These are phyloP conservation scores for Sphagnum contortum DNA, from an alignment of 225 moss, liverwort and hornwort species.

Conservation along the genomic window DNA sequence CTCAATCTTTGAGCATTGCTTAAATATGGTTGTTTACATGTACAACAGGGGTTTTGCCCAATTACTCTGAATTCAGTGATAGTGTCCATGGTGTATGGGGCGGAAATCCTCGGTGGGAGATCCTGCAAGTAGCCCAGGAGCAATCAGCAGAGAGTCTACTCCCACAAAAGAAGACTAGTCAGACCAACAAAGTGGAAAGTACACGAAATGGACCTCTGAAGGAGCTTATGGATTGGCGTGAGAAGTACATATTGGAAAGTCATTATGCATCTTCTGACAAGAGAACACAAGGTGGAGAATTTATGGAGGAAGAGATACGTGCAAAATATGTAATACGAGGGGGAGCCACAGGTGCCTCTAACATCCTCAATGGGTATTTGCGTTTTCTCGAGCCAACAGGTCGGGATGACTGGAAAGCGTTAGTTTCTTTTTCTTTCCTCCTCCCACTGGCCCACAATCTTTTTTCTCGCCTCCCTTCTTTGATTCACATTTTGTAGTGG, in stretches of 20 bases:
- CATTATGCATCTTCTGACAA: slow-evolving; percentile 47
- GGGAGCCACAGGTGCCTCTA: slow-evolving; percentile 78
- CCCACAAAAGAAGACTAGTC: slow-evolving; percentile 14
- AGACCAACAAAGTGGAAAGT: slow-evolving; percentile 1
- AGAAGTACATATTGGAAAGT: slow-evolving; percentile 69
- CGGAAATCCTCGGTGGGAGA: slow-evolving; percentile 40
- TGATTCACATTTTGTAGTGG: too few relatives aligned
- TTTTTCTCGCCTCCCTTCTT: too few relatives aligned
- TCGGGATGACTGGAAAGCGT: slow-evolving; percentile 85
- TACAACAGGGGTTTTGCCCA: slow-evolving; percentile 23
- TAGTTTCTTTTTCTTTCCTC: slow-evolving; percentile 15
- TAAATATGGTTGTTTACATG: not conserved
- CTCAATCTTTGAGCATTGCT: not conserved
- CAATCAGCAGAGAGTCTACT: slow-evolving; percentile 56
- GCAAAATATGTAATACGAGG: slow-evolving; percentile 59
- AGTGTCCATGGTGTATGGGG: slow-evolving; percentile 19
- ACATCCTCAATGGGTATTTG: slow-evolving; percentile 70
- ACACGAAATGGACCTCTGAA: slow-evolving; percentile 21
- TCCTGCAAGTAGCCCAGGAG: slow-evolving; percentile 42
- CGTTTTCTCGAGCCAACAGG: slow-evolving; percentile 79
- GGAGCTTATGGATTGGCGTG: slow-evolving; percentile 52
- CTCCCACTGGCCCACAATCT: not conserved
- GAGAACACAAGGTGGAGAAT: slow-evolving; percentile 25
- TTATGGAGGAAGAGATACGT: slow-evolving; percentile 18
- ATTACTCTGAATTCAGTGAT: slow-evolving; percentile 21